phyloP scores from a whole-genome alignment of 768 basidiomycete species.

The Xerocomus brunneocitrinus region DNA sequence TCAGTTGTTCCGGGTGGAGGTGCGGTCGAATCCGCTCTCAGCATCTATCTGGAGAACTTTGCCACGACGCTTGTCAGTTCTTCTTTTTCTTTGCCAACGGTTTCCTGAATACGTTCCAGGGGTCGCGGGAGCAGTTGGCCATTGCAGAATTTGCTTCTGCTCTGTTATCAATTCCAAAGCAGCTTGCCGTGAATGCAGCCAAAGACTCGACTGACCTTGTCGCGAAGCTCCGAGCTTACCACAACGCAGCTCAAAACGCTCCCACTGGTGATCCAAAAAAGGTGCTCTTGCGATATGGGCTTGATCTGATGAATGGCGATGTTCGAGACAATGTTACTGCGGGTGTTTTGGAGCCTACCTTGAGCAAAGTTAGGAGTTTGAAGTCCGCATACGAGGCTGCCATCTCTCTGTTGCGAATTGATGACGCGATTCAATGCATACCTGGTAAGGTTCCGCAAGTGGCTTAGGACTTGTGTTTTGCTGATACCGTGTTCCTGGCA shows the following conservation, averaged over 20 bases:
- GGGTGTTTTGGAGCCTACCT: conserved; percentile 92
- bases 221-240: conserved; percentile 93
- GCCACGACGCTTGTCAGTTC: conserved; percentile 87
- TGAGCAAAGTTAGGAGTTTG: conserved; percentile 95
- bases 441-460: conserved; percentile 50
- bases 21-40: conserved; percentile 93
- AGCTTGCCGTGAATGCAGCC: conserved; percentile 94
- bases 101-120: conserved; percentile 44
- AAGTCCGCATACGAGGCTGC: conserved; percentile 98
- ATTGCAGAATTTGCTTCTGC: conserved; percentile 98
- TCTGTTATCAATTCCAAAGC: conserved; percentile 92
- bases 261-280: conserved; percentile 90
- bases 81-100: neutral
- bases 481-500: conserved; percentile 27
- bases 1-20: conserved; percentile 95
- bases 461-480: conserved; percentile 7
- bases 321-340: conserved; percentile 92
- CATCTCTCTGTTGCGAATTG: conserved; percentile 89
- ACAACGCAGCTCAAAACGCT: conserved; percentile 94
- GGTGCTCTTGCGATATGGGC: conserved; percentile 82
- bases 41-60: conserved; percentile 98
- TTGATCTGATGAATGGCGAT: conserved; percentile 91
- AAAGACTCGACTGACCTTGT: conserved; percentile 98
- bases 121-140: conserved; percentile 95
- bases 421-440: conserved; percentile 90